Conservation (phyloP, 1,139 yeast genomes). For the Keqinozyma sinolaborantium region DNA sequence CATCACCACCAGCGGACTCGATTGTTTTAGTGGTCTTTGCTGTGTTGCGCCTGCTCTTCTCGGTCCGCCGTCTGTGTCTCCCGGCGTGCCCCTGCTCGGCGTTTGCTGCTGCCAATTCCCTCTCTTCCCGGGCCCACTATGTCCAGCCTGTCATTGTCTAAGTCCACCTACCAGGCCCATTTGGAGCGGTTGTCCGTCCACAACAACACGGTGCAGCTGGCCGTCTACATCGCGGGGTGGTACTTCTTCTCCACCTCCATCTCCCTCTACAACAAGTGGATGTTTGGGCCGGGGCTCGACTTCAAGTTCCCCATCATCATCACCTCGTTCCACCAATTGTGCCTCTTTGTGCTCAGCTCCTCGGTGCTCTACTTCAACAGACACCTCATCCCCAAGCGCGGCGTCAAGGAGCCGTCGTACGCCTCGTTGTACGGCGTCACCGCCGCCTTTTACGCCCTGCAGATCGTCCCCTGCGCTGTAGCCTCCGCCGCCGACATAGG, state of each 20-base stretch:
- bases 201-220: conserved; percentile 10
- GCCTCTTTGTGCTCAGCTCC: conserved; percentile 52
- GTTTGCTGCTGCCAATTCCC: too few relatives aligned
- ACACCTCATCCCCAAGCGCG: conserved; percentile 29
- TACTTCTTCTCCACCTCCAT: conserved; percentile 65
- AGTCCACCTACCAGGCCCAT: too few relatives aligned
- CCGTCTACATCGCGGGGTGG: conserved; percentile 42
- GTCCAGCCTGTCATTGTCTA: too few relatives aligned
- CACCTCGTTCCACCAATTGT: conserved; percentile 80
- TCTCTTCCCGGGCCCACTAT: too few relatives aligned
- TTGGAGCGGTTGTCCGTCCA: too few relatives aligned
- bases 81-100: too few relatives aligned
- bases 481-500: conserved; percentile 96
- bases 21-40: not conserved
- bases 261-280: conserved; percentile 95
- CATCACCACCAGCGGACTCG: too few relatives aligned
- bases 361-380: conserved; percentile 46
- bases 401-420: conserved; percentile 5
- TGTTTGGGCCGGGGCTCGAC: conserved; percentile 77
- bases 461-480: conserved; percentile 78
- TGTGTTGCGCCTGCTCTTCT: too few relatives aligned
- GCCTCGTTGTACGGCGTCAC: conserved; percentile 17
- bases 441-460: conserved; percentile 35
- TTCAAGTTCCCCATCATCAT: conserved; percentile 81
- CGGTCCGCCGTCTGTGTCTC: too few relatives aligned